phyloP scores from a whole-genome alignment of 75 land plant genomes.

The Isoetes taiwanensis region DNA sequence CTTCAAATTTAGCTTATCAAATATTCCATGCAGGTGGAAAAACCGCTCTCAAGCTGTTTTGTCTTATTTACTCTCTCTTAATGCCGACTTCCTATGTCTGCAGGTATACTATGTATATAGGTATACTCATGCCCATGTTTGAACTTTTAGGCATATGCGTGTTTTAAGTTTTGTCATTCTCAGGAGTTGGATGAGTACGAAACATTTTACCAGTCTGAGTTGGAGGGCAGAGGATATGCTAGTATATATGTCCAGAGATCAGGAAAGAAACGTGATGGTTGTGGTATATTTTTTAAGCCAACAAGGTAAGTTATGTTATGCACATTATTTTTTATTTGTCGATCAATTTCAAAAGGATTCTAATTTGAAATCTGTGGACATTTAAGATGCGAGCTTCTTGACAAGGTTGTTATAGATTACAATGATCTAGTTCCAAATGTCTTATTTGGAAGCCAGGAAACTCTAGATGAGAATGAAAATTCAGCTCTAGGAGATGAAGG shows the following conservation, averaged over 20 bases:
- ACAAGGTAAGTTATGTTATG: constrained; percentile 11
- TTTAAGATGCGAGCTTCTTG: constrained; percentile 50
- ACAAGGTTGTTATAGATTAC: constrained; percentile 52
- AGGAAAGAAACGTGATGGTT: constrained; percentile 81
- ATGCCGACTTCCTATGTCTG: constrained; percentile 75
- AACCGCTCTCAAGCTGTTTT: constrained; percentile 58
- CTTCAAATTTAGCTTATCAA: too few relatives aligned
- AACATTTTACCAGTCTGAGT: constrained; percentile 49
- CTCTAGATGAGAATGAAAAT: constrained; percentile 38
- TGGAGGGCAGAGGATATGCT: constrained; percentile 54
- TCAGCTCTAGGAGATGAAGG: too few relatives aligned
- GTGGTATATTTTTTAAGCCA: constrained; percentile 73
- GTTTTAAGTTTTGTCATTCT: not conserved
- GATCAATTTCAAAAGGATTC: too few relatives aligned
- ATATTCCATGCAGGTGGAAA: constrained; percentile 95
- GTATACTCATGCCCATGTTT: not conserved
- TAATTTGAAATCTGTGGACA: constrained; percentile 10
- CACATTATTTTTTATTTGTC: not conserved
- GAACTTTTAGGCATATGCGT: not conserved
- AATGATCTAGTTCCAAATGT: constrained; percentile 83
- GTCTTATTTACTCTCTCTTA: constrained; percentile 34
- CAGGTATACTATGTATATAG: constrained; percentile 25
- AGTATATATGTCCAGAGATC: constrained; percentile 62
- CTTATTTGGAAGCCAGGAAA: too few relatives aligned
- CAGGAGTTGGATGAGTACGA: constrained; percentile 91